A percentile compares a stretch with the other conserved stretches of the same genome.
phyloP scores from a whole-genome alignment of 345 rosid genomes.

The Trapa bicornis region DNA sequence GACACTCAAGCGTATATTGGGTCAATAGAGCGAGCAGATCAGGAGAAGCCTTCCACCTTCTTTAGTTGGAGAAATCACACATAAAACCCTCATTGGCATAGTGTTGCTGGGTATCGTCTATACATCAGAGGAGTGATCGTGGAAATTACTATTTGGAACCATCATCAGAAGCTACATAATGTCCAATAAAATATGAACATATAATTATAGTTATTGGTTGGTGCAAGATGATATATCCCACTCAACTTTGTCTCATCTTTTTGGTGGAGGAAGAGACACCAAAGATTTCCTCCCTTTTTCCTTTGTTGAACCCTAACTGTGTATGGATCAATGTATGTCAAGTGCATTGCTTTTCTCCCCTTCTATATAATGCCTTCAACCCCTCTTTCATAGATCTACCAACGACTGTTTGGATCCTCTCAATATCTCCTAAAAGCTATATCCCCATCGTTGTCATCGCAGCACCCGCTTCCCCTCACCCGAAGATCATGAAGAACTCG shows the following conservation, averaged over 20 bases:
- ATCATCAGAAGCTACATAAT: background rate
- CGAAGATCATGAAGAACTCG: background rate
- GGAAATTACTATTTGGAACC: no score
- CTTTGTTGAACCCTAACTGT: background rate
- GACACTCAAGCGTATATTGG: background rate
- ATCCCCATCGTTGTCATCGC: background rate
- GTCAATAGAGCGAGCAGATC: background rate
- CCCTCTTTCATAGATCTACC: background rate
- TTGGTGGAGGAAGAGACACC: background rate
- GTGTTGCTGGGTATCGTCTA: background rate
- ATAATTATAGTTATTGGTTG: background rate
- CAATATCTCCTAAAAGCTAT: background rate
- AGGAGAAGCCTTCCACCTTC: background rate
- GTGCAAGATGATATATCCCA: background rate
- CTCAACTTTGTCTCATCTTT: background rate
- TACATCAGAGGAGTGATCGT: background rate
- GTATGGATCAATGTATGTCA: background rate
- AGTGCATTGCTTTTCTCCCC: background rate
- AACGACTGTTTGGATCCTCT: background rate
- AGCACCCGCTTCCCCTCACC: background rate
- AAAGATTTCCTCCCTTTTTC: background rate
- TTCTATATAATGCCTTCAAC: background rate
- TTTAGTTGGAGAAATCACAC: background rate
- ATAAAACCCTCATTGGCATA: background rate
- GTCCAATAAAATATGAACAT: background rate